A percentile compares a stretch with the other conserved stretches of the same genome.
phyloP scores from a whole-genome alignment of 2,329 filamentous ascomycete genomes.

The Pseudocercospora eumusae region DNA sequence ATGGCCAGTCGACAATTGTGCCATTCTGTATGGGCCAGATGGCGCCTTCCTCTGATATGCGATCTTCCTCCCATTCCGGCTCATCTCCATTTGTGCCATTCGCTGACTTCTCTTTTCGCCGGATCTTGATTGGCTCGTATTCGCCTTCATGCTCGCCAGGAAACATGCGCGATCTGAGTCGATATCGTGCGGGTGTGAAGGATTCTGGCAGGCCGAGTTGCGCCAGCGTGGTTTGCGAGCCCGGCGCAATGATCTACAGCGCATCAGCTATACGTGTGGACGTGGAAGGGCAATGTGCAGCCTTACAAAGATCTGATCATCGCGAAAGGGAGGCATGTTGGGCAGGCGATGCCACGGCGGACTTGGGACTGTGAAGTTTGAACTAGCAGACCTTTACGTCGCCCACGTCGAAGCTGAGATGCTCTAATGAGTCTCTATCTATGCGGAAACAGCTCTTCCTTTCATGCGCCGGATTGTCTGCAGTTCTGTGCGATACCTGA shows the following conservation, averaged over 20 bases:
- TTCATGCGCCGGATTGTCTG: too few relatives aligned
- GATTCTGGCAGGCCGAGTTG: constrained; percentile 86
- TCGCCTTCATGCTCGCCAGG: constrained; percentile 71
- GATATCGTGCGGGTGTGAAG: constrained; percentile 85
- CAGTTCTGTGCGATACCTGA: too few relatives aligned
- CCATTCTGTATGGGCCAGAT: constrained; percentile 83
- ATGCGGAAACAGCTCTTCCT: too few relatives aligned
- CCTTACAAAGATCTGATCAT: constrained; percentile 41
- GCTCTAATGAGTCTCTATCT: too few relatives aligned
- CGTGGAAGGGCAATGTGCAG: neutral
- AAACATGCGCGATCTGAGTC: constrained; percentile 94
- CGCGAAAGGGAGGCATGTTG: constrained; percentile 40
- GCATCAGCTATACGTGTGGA: neutral
- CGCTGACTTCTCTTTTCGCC: constrained; percentile 45
- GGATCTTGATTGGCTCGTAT: constrained; percentile 80
- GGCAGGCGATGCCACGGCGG: neutral
- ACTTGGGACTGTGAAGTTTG: neutral
- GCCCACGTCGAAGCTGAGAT: too few relatives aligned
- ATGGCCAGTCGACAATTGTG: constrained; percentile 83
- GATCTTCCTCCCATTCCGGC: constrained; percentile 80
- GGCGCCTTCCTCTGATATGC: constrained; percentile 82
- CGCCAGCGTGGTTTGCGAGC: constrained; percentile 85
- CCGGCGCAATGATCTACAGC: constrained; percentile 68
- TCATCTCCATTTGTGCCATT: constrained; percentile 53
- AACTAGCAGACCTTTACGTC: neutral